Evolutionary conservation across 176 grass and related monocot genomes (phyloP), one percentile per base, ranked within the genome.

Genomic region (Avena sativa): DNA sequence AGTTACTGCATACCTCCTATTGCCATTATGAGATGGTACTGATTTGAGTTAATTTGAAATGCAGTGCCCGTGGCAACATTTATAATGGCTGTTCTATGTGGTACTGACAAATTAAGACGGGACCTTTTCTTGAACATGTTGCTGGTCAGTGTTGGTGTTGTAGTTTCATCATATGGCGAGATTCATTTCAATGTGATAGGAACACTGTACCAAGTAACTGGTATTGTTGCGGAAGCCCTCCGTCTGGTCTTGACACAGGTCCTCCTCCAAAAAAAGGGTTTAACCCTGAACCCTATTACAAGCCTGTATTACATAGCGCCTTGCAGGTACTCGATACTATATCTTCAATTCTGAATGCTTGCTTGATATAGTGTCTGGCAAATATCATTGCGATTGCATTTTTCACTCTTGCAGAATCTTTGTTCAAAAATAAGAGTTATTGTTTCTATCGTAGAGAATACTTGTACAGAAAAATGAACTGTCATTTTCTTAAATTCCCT

Each of bases 261-360:
- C 76, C 97, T 99, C 76, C 97, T 99, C 80, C 97, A 99, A 93
- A 99, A 99, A 84, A 99, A 99, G 85, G 94, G 97, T 5, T 93
- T 99, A 88, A 96, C 90, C 32, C 80, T 99, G 77, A 99, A 99
- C 82, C 97, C 97, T 91, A 90, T 99, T 68, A 99, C 94, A 87
- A 99, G 97, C 85, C 64, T 99, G 75, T 99, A 99, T 90, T 99
- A 99, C 87, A 99, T 99, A 87, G 97, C 97, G 16, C 97, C 97
- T 67, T 99, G 97, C 94, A 99, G 97, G 97, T 99, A 97, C 78
- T 10, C 17, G 60, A 83, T 84, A 86, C 71, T 80, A 14, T 89
- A 68, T 81, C 64, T 83, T 20, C 61, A 83, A 78, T 85, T 57
- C 10, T 86, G 50, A 84, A 71, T 21, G 49, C 86, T 69, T 51